Base-by-base conservation (phyloP, 768 basidiomycete species). In the Lactarius quietus region DNA sequence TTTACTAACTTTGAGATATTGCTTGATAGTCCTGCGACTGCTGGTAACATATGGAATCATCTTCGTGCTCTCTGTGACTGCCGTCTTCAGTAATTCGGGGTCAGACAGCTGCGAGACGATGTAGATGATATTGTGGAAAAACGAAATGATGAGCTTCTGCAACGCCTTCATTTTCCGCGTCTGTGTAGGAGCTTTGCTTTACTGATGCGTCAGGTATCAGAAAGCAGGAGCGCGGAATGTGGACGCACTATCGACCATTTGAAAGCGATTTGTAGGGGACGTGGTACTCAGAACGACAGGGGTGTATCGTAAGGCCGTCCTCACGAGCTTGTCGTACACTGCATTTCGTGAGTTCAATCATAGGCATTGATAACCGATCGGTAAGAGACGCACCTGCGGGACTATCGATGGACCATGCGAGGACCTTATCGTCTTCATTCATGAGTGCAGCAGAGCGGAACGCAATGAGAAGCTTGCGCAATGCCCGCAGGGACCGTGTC, bases 241-340 rank as follows among this genome's bases (percentile, higher is more conserved):
- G 20, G 9, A 81, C 92, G 57, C 72, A 96, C 95, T 90, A 89
- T 83, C 89, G 92, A 59, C 95, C 97, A 70, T 87, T 87, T 1
- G 87, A 73, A 29, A 88, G 81, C 1, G 84, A 87, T 78, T 94
- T 96, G 79, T 86, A 93, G 0, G 96, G 95, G 39, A 91, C 80
- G 70, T 98, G 95, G 72, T 95, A 88, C 57, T 84, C 20, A 99
- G 82, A 9, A 98, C 83, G 45, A 98, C 82, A 2, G 97, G 95
- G 0, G 95, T 95, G 76, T 92, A 99, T 72, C 86, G 86, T 31
- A 99, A 80, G 2, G 94, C 78, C 0, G 95, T 96, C 14, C 84
- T 84, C 52, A 99, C 81, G 26, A 98, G 82, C 78, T 98, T 97
- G 79, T 89, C 89, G 78, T 95, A 98, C n/a, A 98, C 95, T 96